Evolutionary conservation across 257 asterid genomes (phyloP), one percentile per base, ranked within the genome.

Genomic region (Ligustrum vulgare): DNA sequence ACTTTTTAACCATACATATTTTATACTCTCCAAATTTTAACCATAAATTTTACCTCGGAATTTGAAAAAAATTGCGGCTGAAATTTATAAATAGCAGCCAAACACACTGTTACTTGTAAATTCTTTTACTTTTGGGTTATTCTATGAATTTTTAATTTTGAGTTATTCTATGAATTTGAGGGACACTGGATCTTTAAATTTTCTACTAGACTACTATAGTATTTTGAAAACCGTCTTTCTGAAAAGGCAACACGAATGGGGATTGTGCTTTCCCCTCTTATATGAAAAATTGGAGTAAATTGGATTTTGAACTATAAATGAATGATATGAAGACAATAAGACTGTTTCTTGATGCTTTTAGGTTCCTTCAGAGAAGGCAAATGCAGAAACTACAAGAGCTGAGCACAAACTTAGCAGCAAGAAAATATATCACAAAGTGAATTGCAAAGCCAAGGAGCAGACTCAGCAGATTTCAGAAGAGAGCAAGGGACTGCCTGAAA

Each of bases 291-390:
- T 16, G 60, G 18, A 45, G 56, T 16, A 18, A 51, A 51, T 51
- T 51, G 20, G 60, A 51, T 51, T 2, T 51, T 51, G 62, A 51
- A n/a, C 23, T 18, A 51, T 18, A 51, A 49, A 16, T 51, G 62
- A n/a, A 51, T 51, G 25, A 51, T 5, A 51, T 16, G 60, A 15
- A 6, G 23, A 51, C 54, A 45, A 13, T 45, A 13, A 45, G 13
- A 13, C n/a, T 15, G n/a, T 51, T 51, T 51, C 25, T 22, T 60
- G 67, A 11, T 60, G 25, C 35, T 3, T 22, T 72, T 86, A 87
- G 89, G 84, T 76, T 69, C 81, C 81, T 16, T 58, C 23, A 54
- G 88, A 86, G 84, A 94, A 89, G 79, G 79, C 83, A 60, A 87
- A 83, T 74, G 74, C 85, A 15, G 87, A 86, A 33, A 77, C 43